Base-by-base conservation (phyloP, 352 stramenopile genomes). In the Globisporangium abappressorium region DNA sequence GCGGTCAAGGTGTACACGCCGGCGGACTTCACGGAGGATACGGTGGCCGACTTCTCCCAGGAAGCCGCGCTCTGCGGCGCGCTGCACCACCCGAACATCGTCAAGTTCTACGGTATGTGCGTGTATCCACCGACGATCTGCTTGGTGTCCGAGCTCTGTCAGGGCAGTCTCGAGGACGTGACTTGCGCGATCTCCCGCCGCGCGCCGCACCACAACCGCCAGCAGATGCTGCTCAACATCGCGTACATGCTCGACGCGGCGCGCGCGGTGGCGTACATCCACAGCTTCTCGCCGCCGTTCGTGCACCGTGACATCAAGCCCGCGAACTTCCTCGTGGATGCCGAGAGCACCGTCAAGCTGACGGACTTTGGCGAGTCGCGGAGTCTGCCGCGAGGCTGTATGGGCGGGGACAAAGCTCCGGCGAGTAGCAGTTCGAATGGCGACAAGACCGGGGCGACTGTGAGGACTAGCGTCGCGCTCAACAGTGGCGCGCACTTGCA, bases 281-380 rank as follows among this genome's bases (percentile, higher is more conserved):
- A 92, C 73, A 91, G 80, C 68, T 92, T 92, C 65, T 76, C 74
- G 3, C 84, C 83, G 30, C 73, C 82, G 3, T 92, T 94, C 69
- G 61, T 94, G 18, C 85, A 93, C 53, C 82, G 85, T 3, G 84
- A 93, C 65, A 90, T 94, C 62, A 92, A 92, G 46, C 83, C 85
- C 0, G 77, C 72, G 36, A 94, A 91, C 71, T 93, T 93, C 63
- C 71, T 93, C 3, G 75, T 94, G n/a, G 83, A 90, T 69, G 66
- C 65, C 3, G 74, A 89, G 33, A 73, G 69, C 49, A 84, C 58
- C 3, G 79, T 90, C 70, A 92, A 90, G 51, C 71, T 91, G 34
- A 90, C 84, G 2, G 82, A 92, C 61, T 92, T 92, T 66, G 84
- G 84, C n/a, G 82, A 91, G 62, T 89, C 82, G 8, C 76, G 82